Conservation (phyloP, 495 filamentous ascomycete species). For the Cenococcum geophilum region DNA sequence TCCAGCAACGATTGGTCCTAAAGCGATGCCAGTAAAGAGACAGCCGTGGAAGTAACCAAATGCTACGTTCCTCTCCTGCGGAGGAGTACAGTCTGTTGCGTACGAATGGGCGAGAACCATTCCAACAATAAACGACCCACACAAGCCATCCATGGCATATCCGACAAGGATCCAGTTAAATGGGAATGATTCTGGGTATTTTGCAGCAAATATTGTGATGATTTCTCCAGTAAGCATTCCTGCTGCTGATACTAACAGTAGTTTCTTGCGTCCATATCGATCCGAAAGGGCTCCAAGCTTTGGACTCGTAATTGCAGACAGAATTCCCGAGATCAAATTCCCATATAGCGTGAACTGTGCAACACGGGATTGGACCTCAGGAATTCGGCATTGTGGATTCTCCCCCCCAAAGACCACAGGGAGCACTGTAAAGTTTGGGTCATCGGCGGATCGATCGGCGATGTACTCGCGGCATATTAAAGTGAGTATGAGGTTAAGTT, state of each 20-base stretch:
- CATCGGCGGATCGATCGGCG: constrained; percentile 48
- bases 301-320: constrained; percentile 71
- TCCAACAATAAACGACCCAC: constrained; percentile 77
- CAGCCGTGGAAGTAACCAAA: constrained; percentile 87
- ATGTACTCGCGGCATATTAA: constrained; percentile 79
- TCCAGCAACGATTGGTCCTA: constrained; percentile 74
- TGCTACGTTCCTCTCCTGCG: constrained; percentile 68
- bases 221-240: constrained; percentile 65
- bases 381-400: constrained; percentile 65
- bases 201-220: constrained; percentile 69
- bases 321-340: constrained; percentile 60
- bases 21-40: constrained; percentile 77
- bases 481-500: constrained; percentile 69
- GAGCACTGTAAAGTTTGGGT: constrained; percentile 55
- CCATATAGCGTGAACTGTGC: constrained; percentile 70
- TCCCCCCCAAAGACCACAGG: constrained; percentile 61
- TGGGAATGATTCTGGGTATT: constrained; percentile 61
- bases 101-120: constrained; percentile 81
- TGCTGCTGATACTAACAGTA: constrained; percentile 61
- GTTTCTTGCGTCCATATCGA: constrained; percentile 68
- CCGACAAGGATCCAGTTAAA: constrained; percentile 71
- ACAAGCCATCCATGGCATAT: constrained; percentile 68
- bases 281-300: constrained; percentile 82
- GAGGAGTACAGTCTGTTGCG: constrained; percentile 77
- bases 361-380: constrained; percentile 66